phyloP scores from a whole-genome alignment of 2,329 filamentous ascomycete genomes.

The Neonectria punicea region DNA sequence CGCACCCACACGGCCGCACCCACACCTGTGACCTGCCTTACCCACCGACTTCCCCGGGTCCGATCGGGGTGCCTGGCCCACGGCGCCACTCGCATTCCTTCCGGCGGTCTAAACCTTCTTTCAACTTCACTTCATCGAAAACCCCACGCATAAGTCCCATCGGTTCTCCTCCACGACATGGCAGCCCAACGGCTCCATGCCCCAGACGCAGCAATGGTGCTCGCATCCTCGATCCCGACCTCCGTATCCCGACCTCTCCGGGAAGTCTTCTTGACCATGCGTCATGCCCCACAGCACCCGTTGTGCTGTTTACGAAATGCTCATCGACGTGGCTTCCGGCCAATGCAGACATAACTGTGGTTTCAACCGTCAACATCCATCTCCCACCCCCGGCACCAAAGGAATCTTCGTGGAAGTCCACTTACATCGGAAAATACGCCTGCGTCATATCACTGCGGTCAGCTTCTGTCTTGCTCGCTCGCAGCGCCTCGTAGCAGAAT shows the following conservation, averaged over 20 bases:
- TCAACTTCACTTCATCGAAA: conserved; percentile 27
- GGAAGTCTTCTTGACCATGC: neutral
- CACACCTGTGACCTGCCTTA: conserved; percentile 11
- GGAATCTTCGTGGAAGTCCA: conserved; percentile 23
- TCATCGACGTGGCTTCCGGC: conserved; percentile 60
- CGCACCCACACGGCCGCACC: conserved; percentile 2
- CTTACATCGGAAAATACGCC: conserved; percentile 72
- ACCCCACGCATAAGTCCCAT: neutral
- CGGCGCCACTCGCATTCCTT: conserved; percentile 34
- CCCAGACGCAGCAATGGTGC: conserved; percentile 2
- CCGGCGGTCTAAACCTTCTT: conserved; percentile 38
- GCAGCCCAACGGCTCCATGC: neutral
- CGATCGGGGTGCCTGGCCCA: conserved; percentile 29
- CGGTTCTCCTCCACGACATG: neutral
- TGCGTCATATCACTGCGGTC: conserved; percentile 38
- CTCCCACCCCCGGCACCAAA: neutral
- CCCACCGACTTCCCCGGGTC: conserved; percentile 26
- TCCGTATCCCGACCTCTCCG: conserved; percentile 3
- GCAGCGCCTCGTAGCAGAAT: neutral
- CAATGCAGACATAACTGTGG: conserved; percentile 70
- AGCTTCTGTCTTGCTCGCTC: conserved; percentile 7
- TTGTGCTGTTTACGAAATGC: neutral
- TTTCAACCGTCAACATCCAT: conserved; percentile 23
- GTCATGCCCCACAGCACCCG: conserved; percentile 5
- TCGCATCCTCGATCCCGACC: neutral